Conservation (phyloP, 495 filamentous ascomycete genomes). For the Lineolata rhizophorae region DNA sequence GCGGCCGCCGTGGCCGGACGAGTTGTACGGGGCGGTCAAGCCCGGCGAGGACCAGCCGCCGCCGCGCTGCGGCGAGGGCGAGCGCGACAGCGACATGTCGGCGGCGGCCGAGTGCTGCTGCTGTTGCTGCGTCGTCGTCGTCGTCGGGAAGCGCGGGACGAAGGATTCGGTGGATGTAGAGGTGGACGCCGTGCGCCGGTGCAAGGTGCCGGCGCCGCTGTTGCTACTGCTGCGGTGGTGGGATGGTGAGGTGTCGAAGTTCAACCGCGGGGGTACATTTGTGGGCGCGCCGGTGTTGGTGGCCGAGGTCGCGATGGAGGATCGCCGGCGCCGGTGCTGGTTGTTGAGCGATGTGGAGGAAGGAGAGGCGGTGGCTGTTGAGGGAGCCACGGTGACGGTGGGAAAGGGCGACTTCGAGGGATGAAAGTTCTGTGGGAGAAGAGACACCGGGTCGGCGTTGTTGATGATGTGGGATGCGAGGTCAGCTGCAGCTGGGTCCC, state of each 20-base stretch:
- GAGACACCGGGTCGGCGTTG: no score
- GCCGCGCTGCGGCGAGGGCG: constrained; percentile 57
- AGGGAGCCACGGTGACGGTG: constrained; percentile 10
- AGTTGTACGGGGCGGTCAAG: constrained; percentile 32
- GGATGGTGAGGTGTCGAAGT: no score
- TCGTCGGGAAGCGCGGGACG: constrained; percentile 7
- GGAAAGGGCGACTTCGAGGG: not conserved
- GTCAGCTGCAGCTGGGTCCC: no score
- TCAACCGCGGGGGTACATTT: constrained; percentile 4
- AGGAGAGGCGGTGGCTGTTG: constrained; percentile 6
- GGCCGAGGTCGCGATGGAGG: constrained; percentile 9
- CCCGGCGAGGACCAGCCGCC: constrained; percentile 80
- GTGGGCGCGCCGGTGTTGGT: constrained; percentile 6
- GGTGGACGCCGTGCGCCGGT: no score
- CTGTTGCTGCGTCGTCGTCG: constrained; percentile 17
- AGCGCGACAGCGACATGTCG: constrained; percentile 62
- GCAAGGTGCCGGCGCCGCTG: no score
- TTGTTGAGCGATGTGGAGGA: no score
- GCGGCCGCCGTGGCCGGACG: constrained; percentile 42
- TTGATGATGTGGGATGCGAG: no score
- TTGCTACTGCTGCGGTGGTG: no score
- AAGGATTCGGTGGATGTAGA: constrained; percentile 3
- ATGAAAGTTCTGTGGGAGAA: not conserved
- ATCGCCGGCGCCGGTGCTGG: constrained; percentile 11
- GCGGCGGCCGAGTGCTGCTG: constrained; percentile 6